Base-by-base conservation (phyloP, 2,329 filamentous ascomycete species). In the Claviceps spartinae region DNA sequence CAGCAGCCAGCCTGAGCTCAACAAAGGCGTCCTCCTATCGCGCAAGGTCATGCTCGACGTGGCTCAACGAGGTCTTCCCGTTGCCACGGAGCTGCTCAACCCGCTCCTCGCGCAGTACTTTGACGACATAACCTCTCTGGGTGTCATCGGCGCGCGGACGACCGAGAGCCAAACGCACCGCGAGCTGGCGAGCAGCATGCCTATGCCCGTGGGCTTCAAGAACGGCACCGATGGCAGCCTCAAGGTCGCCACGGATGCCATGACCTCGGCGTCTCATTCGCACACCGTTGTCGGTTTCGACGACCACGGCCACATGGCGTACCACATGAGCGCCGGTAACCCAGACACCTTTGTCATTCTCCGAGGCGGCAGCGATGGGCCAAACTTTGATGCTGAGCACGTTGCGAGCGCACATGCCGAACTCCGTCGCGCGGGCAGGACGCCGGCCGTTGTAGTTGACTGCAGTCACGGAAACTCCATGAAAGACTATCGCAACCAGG, bases 131-230 rank as follows among this genome's bases (percentile, higher is more conserved):
- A 77, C 97, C 59, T 94, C 88, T 40, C 83, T 95, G 13, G 93
- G 93, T 52, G 93, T 93, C 30, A 84, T 98, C 59, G 93, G 93
- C 52, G 93, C 93, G n/a, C 81, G 93, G 56, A 98, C 93, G 20
- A 97, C 93, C 2, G 93, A 98, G 73, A 90, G 85, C 49, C 93
- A 98, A 73, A 77, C 97, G 56, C 93, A 98, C 70, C 84, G 93
- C 52, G 93, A 98, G 71, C 75, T 98, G 57, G 91, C 93, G 22
- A 93, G 86, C 50, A 93, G 93, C 64, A 76, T 97, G 38, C 94
- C 86, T 60, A 97, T 96, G 85, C 93, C 93, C 2, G 89, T 98
- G 11, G 93, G 93, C 49, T 98, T 98, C 85, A 98, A 98, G 80
- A 98, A 98, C 70, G 93, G 93, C 58, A 98, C 93, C 36, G 93